phyloP scores from a whole-genome alignment of 768 basidiomycete genomes.

The Boletus sp. region DNA sequence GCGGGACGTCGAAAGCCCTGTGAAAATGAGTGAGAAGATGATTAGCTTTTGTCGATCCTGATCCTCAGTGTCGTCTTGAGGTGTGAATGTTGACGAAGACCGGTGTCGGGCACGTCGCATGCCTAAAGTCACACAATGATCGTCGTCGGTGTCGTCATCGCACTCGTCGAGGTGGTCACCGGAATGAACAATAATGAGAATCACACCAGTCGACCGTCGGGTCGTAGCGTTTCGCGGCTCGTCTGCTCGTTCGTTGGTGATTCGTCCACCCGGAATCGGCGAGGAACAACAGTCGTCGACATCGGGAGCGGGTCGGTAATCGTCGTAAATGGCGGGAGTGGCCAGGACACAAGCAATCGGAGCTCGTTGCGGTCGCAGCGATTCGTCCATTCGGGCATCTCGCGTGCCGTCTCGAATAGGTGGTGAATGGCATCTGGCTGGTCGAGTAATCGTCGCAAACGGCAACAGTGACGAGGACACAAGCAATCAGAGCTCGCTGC shows the following conservation, averaged over 20 bases:
- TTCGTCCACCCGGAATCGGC: not conserved
- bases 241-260: not conserved
- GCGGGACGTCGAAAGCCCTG: not conserved
- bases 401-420: not conserved
- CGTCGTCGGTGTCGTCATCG: not conserved
- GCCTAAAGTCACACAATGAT: not conserved
- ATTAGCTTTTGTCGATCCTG: not conserved
- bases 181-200: not conserved
- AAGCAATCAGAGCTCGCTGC: not conserved
- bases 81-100: not conserved
- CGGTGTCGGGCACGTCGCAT: too few relatives aligned
- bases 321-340: not conserved
- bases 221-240: not conserved
- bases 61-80: constrained; percentile 1
- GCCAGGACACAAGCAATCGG: not conserved
- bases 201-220: constrained; percentile 1
- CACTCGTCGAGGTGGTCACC: not conserved
- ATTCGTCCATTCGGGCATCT: not conserved
- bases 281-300: not conserved
- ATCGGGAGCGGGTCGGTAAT: not conserved
- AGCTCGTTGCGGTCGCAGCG: not conserved
- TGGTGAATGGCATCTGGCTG: too few relatives aligned
- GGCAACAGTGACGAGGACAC: not conserved
- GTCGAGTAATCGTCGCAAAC: not conserved
- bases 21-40: not conserved